Conservation (phyloP, 192 early-diverging fungal genomes). For the Linnemannia hyalina region DNA sequence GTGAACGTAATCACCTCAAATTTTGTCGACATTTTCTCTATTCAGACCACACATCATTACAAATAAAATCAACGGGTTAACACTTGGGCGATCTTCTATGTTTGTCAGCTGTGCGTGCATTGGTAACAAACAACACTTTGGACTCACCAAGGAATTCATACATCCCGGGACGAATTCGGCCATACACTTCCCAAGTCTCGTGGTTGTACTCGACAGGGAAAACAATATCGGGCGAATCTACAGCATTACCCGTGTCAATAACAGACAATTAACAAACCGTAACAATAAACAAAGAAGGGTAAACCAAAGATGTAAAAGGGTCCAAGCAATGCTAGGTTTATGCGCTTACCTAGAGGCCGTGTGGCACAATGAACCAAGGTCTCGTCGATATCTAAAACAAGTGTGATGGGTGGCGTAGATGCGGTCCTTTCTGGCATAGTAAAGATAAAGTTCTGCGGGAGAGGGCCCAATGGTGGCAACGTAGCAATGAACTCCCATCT, state of each 20-base stretch:
- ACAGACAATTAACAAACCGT: not conserved
- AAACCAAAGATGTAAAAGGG: not conserved
- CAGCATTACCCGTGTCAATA: not conserved
- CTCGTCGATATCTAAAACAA: slow-evolving; percentile 78
- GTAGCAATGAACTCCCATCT: slow-evolving; percentile 69
- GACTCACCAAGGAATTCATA: slow-evolving; percentile 66
- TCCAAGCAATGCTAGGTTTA: not conserved
- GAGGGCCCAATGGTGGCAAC: slow-evolving; percentile 69
- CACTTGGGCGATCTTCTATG: not conserved
- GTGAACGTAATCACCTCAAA: slow-evolving; percentile 84
- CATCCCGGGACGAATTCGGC: slow-evolving; percentile 76
- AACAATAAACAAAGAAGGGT: not conserved
- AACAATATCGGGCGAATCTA: slow-evolving; percentile 70
- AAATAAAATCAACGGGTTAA: not conserved
- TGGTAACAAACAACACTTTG: not conserved
- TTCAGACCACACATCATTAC: not conserved
- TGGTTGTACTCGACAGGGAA: slow-evolving; percentile 78
- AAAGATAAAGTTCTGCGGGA: slow-evolving; percentile 65
- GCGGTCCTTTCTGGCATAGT: slow-evolving; percentile 72
- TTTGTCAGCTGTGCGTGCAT: not conserved
- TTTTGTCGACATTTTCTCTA: slow-evolving; percentile 62
- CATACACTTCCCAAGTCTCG: slow-evolving; percentile 73
- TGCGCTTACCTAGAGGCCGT: slow-evolving; percentile 31
- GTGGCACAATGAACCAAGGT: slow-evolving; percentile 80
- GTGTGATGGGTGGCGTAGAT: slow-evolving; percentile 73